Percentiles rank a stretch among this genome's conserved stretches.
These are phyloP conservation scores for Hyaloperonospora arabidopsidis DNA, from an alignment of 352 stramenopile species.

Conservation along the genomic window DNA sequence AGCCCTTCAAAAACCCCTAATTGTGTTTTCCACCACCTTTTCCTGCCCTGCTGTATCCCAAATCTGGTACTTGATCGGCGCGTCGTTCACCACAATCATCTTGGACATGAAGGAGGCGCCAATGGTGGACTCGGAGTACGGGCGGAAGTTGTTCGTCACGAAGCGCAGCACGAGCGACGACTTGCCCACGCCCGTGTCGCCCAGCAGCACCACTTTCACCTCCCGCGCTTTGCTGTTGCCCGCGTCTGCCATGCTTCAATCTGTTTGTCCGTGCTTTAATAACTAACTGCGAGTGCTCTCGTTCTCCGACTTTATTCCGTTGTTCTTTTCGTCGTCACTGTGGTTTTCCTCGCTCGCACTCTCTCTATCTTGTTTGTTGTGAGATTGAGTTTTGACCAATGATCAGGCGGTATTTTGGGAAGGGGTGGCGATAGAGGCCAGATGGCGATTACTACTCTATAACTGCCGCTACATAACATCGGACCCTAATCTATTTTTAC, in stretches of 20 bases:
- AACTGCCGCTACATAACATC: too few relatives aligned
- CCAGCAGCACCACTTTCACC: slow-evolving; percentile 88
- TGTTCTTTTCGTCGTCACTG: too few relatives aligned
- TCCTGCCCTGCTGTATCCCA: slow-evolving; percentile 98
- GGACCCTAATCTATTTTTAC: too few relatives aligned
- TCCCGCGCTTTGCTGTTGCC: slow-evolving; percentile 69
- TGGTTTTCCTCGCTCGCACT: too few relatives aligned
- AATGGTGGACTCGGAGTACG: slow-evolving; percentile 95
- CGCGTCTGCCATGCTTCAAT: slow-evolving; percentile 40
- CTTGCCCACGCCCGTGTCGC: slow-evolving; percentile 94
- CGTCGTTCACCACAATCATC: slow-evolving; percentile 89
- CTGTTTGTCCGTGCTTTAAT: neutral
- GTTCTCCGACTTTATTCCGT: too few relatives aligned
- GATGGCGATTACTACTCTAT: too few relatives aligned
- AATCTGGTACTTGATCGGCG: slow-evolving; percentile 95
- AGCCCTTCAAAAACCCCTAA: too few relatives aligned
- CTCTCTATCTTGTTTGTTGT: too few relatives aligned
- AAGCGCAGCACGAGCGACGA: slow-evolving; percentile 94
- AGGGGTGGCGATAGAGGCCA: too few relatives aligned
- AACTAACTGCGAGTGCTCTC: too few relatives aligned
- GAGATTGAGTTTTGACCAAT: too few relatives aligned
- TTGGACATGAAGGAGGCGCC: slow-evolving; percentile 96
- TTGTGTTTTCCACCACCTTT: slow-evolving; percentile 37
- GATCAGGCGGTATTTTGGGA: too few relatives aligned
- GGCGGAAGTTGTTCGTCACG: slow-evolving; percentile 95